These are phyloP conservation scores for Botrytis fabae DNA, from an alignment of 2,329 filamentous ascomycete species.

Conservation along the genomic window DNA sequence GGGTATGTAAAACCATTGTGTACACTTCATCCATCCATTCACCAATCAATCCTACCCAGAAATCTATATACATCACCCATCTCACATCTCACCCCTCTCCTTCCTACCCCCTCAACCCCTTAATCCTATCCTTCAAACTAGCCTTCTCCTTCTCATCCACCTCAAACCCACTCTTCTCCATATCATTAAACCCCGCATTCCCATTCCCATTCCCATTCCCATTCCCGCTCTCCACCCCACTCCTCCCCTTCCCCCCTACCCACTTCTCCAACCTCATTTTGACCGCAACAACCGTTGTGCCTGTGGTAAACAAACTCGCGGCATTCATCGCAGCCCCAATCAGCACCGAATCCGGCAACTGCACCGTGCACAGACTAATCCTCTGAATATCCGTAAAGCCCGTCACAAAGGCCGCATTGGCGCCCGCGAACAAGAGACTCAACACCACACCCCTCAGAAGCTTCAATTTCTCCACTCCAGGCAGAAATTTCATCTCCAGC, in stretches of 20 bases:
- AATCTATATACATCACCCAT: background rate
- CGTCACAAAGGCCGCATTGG: background rate
- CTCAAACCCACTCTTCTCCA: constrained; percentile 8
- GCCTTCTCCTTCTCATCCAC: background rate
- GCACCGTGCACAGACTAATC: constrained; percentile 18
- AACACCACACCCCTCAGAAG: background rate
- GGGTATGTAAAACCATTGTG: background rate
- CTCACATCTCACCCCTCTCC: background rate
- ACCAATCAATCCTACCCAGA: background rate
- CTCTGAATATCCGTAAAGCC: constrained; percentile 13
- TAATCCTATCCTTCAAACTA: background rate
- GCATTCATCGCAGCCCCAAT: background rate
- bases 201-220: too few relatives aligned
- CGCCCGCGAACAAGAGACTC: accelerated
- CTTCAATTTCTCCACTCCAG: background rate
- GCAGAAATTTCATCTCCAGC: constrained; percentile 7
- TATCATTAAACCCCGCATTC: background rate
- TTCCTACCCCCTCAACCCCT: constrained; percentile 2
- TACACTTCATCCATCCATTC: too few relatives aligned
- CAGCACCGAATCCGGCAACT: constrained; percentile 15
- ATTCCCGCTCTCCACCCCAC: background rate
- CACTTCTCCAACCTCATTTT: constrained; percentile 4
- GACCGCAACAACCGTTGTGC: background rate
- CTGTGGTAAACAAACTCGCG: background rate
- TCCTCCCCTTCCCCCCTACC: background rate